Evolutionary conservation across 345 rosid species (phyloP), one percentile per base, ranked within the genome.

Genomic region (Passiflora organensis): DNA sequence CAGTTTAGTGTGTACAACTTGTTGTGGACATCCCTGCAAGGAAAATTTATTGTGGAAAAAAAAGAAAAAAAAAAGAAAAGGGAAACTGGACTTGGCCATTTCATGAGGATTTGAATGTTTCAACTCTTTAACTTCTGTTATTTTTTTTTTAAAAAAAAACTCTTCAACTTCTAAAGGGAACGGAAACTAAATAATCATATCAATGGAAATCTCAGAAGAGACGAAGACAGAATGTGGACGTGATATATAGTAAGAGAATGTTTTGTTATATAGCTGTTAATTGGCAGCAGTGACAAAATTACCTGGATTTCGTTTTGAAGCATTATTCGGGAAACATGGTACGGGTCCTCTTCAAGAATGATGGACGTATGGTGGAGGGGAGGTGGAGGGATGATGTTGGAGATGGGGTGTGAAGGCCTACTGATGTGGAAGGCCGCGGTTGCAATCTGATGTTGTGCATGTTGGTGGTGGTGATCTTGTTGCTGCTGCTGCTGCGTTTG

Each of bases 221-320:
- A n/a, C n/a, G n/a, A n/a, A n/a, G n/a, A n/a, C n/a, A n/a, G n/a
- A n/a, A n/a, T n/a, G n/a, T n/a, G n/a, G n/a, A n/a, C n/a, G n/a
- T n/a, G n/a, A n/a, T n/a, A n/a, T n/a, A n/a, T n/a, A n/a, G n/a
- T n/a, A n/a, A n/a, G n/a, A n/a, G n/a, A n/a, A n/a, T n/a, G n/a
- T n/a, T n/a, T n/a, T n/a, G n/a, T n/a, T n/a, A n/a, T n/a, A n/a
- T n/a, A n/a, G n/a, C n/a, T n/a, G n/a, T n/a, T 28, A 28, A 28
- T 2, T 28, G 8, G 34, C 5, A 28, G 34, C 3, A 8, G 34
- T 2, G 34, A 28, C 3, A n/a, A n/a, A n/a, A 45, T 45, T 72
- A 91, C 98, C 89, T 94, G 97, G 73, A 80, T 79, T 69, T 89
- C 85, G 53, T 72, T 82, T 57, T 83, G 86, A 41, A 94, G 95